Evolutionary conservation across 2,329 filamentous ascomycete genomes (phyloP).

Genomic region (Penicillium decumbens): DNA sequence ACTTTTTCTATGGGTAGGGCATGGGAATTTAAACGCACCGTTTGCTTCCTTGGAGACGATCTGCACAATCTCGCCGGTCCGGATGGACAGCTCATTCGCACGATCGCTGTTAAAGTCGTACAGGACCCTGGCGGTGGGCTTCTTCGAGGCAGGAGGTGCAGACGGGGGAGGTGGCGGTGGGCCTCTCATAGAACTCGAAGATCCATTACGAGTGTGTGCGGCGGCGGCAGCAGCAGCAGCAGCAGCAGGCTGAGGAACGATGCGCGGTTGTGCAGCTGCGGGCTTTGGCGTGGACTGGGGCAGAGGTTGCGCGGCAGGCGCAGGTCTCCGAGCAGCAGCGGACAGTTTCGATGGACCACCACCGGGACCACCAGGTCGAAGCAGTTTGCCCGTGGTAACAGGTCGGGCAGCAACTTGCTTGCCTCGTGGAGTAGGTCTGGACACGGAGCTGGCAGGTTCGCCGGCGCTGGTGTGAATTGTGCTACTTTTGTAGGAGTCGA

Average conservation of each 20-base stretch:
- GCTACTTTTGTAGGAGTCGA: slow-evolving; percentile 90
- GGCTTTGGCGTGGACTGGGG: slow-evolving; percentile 32
- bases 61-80: slow-evolving; percentile 74
- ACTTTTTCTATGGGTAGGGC: not conserved
- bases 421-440: slow-evolving; percentile 77
- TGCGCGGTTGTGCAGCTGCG: slow-evolving; percentile 34
- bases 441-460: slow-evolving; percentile 75
- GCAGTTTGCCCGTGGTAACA: slow-evolving; percentile 87
- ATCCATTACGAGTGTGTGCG: slow-evolving; percentile 47
- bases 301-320: slow-evolving; percentile 36
- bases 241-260: slow-evolving; percentile 46
- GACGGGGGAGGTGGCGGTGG: slow-evolving; percentile 65
- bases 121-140: slow-evolving; percentile 79
- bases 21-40: slow-evolving; percentile 55
- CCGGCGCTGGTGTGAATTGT: slow-evolving; percentile 81
- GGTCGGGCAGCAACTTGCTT: slow-evolving; percentile 83
- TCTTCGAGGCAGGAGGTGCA: slow-evolving; percentile 57
- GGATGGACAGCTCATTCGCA: slow-evolving; percentile 78
- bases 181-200: slow-evolving; percentile 58
- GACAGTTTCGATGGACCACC: slow-evolving; percentile 71
- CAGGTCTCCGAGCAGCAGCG: slow-evolving; percentile 32
- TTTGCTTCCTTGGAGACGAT: slow-evolving; percentile 94
- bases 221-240: slow-evolving; percentile 31
- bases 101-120: slow-evolving; percentile 87
- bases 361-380: slow-evolving; percentile 81